Conservation (phyloP, 345 rosid species). For the Dipteronia sinensis region DNA sequence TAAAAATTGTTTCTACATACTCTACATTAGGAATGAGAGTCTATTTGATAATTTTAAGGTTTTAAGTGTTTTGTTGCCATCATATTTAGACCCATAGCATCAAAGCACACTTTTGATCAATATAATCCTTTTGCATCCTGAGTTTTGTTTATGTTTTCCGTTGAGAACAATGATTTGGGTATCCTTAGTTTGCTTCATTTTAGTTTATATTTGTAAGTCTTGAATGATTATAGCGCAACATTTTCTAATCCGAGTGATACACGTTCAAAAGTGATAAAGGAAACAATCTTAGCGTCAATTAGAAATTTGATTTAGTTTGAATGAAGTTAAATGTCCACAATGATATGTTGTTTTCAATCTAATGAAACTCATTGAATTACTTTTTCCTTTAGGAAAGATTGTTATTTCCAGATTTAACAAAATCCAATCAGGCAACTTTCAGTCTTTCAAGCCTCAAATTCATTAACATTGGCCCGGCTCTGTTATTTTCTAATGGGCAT, state of each 20-base stretch:
- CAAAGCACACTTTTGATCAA: neutral
- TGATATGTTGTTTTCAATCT: neutral
- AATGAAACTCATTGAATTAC: neutral
- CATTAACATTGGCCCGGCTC: too few relatives aligned
- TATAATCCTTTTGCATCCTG: neutral
- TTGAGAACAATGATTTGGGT: neutral
- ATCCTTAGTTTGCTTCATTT: neutral
- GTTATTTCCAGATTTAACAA: neutral
- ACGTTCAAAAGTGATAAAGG: neutral
- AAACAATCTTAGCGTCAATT: neutral
- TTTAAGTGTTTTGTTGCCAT: neutral
- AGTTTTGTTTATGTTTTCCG: neutral
- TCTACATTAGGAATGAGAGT: neutral
- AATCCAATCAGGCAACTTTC: too few relatives aligned
- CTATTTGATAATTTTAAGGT: neutral
- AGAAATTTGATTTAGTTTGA: neutral
- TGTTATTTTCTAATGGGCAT: too few relatives aligned
- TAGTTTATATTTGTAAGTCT: neutral
- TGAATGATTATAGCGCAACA: neutral
- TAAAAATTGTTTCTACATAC: neutral
- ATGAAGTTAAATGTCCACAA: neutral
- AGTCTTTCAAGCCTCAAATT: too few relatives aligned
- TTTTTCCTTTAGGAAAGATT: neutral
- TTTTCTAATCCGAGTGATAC: neutral
- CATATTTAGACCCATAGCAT: neutral